Evolutionary conservation across 2,329 filamentous ascomycete species (phyloP).

Genomic region (Ascochyta clinopodiicola): DNA sequence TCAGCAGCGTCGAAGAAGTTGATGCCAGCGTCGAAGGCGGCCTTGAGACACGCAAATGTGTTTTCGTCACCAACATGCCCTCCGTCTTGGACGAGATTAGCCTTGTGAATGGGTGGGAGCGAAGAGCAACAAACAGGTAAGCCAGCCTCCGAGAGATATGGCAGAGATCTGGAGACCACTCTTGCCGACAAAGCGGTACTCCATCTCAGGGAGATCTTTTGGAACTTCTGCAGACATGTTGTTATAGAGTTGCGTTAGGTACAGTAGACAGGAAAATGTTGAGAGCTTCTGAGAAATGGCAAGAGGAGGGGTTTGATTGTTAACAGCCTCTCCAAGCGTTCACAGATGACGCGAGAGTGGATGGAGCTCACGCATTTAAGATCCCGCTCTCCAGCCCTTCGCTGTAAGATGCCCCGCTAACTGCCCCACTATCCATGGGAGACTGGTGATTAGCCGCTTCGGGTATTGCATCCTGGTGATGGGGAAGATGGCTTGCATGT

Average conservation of each 20-base stretch:
- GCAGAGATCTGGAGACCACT: conserved; percentile 77
- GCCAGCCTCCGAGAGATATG: conserved; percentile 67
- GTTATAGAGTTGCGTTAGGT: background rate
- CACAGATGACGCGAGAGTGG: conserved; percentile 12
- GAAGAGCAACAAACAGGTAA: conserved; percentile 59
- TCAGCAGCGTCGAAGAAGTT: conserved; percentile 69
- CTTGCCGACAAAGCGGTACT: conserved; percentile 74
- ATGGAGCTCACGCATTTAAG: conserved; percentile 12
- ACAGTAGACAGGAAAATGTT: background rate
- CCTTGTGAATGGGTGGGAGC: background rate
- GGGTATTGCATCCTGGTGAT: conserved; percentile 4
- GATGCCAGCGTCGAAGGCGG: conserved; percentile 63
- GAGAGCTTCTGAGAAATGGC: background rate
- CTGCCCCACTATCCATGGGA: conserved; percentile 9
- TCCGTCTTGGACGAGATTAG: conserved; percentile 55
- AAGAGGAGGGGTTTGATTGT: background rate
- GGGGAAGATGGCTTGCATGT: conserved; percentile 8
- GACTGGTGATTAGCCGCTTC: conserved; percentile 7
- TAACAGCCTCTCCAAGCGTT: background rate
- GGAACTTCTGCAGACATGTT: conserved; percentile 20
- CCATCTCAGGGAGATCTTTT: conserved; percentile 60
- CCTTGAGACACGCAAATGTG: conserved; percentile 62
- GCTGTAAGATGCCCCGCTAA: conserved; percentile 14
- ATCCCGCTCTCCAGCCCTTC: conserved; percentile 11
- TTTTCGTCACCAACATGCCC: conserved; percentile 72